Base-by-base conservation (phyloP, 129 eudicot species). In the Centrapalus pauciflorus region DNA sequence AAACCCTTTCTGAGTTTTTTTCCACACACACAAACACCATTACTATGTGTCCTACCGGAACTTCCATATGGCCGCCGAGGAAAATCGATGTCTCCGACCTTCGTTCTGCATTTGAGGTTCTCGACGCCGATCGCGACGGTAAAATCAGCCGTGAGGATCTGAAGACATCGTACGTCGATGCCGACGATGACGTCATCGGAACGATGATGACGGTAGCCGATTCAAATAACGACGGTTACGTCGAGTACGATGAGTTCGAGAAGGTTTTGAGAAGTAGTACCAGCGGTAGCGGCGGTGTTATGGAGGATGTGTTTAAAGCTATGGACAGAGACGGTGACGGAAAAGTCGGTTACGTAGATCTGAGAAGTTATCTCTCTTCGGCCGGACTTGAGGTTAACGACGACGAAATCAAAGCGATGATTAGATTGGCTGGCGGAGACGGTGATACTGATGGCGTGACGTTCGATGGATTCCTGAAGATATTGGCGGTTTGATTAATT, bases 281-380 rank as follows among this genome's bases (percentile, higher is more conserved):
- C 4, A 17, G 8, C 0, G 40, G 66, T 14, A 30, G 21, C 30
- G 28, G 28, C 48, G 71, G 76, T 2, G 86, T 87, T 0, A 79
- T 91, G 96, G 87, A 85, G 37, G 96, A 85, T 19, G 90, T 76
- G 9, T 91, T 91, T 20, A 82, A 72, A 73, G 81, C 87, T 4
- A 91, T 91, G 85, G 97, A 91, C 55, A 67, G 77, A 30, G 97
- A 91, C 65, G 96, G 96, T 51, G 97, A 91, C 59, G 97, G 95
- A 2, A 80, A 82, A 55, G 87, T 91, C 7, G 96, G 97, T 3
- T 73, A 33, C 29, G 82, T 76, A 9, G 97, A 91, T 50, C 71
- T 91, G 35, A 72, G 77, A 56, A 79, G 80, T 9, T 91, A 81
- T 61, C 37, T 91, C 17, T 43, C 17, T 0, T 70, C 73, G 70